phyloP scores from a whole-genome alignment of 139 green algal genomes.

The Coelastrella sp. region DNA sequence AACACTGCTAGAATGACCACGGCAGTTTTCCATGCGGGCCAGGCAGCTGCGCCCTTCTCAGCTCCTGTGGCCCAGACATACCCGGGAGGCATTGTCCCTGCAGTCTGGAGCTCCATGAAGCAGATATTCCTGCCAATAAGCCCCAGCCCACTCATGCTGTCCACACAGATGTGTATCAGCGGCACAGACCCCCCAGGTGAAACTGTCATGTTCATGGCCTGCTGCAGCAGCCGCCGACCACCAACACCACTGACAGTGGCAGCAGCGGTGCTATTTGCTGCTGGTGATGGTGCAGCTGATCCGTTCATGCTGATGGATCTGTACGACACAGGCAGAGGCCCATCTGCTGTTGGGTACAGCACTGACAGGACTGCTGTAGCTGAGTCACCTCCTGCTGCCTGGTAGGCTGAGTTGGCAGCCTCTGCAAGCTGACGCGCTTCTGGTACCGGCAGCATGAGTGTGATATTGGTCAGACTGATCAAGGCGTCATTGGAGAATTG shows the following conservation, averaged over 20 bases:
- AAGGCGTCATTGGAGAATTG: background rate
- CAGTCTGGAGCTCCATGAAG: background rate
- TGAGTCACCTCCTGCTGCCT: conserved; percentile 1
- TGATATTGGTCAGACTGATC: background rate
- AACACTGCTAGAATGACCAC: background rate
- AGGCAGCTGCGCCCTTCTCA: background rate
- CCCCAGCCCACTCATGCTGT: background rate
- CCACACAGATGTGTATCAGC: background rate
- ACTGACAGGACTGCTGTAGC: background rate
- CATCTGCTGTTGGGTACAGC: background rate
- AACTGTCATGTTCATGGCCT: background rate
- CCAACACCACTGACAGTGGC: background rate
- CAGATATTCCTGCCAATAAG: background rate
- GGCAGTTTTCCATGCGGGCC: conserved; percentile 9
- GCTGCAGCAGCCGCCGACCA: background rate
- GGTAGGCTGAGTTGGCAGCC: background rate
- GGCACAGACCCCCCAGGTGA: no score
- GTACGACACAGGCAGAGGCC: background rate
- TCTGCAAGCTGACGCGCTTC: background rate
- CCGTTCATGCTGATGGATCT: background rate
- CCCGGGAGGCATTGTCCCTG: background rate
- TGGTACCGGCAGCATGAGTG: background rate
- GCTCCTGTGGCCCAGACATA: background rate
- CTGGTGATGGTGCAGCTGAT: background rate
- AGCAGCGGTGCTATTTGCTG: background rate